Evolutionary conservation across 2,329 filamentous ascomycete species (phyloP).

Genomic region (Myriangium duriaei): DNA sequence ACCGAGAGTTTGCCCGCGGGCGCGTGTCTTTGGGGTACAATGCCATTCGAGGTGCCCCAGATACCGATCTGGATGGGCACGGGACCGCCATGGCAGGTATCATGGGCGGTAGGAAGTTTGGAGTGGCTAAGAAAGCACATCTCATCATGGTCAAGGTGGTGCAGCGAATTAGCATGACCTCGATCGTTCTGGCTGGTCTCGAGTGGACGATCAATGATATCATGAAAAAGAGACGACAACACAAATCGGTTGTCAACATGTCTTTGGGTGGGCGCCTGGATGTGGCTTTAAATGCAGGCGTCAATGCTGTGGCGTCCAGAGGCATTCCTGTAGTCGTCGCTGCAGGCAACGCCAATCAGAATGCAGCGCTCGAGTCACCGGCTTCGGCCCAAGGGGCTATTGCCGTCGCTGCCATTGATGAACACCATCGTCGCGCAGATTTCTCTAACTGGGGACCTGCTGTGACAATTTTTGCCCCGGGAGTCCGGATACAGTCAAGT

Average conservation of each 20-base stretch:
- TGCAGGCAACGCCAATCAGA: constrained; percentile 38
- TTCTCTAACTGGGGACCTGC: constrained; percentile 29
- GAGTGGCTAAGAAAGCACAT: constrained; percentile 47
- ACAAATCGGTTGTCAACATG: constrained; percentile 43
- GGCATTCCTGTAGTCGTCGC: constrained; percentile 44
- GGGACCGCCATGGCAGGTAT: constrained; percentile 53
- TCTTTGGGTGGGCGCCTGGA: constrained; percentile 39
- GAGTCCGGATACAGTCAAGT: constrained; percentile 29
- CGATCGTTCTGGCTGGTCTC: constrained; percentile 46
- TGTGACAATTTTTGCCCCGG: constrained; percentile 28
- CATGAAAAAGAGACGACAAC: constrained; percentile 11
- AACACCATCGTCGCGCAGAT: constrained; percentile 20
- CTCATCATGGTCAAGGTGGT: constrained; percentile 49
- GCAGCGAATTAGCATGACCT: constrained; percentile 30
- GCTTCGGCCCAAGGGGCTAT: constrained; percentile 24
- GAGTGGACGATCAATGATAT: constrained; percentile 34
- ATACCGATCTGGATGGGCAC: constrained; percentile 44
- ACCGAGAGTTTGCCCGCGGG: constrained; percentile 24
- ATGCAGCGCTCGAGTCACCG: constrained; percentile 20
- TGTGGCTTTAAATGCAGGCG: constrained; percentile 37
- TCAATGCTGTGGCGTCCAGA: constrained; percentile 32
- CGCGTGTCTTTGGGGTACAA: constrained; percentile 25
- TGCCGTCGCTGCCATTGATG: constrained; percentile 25
- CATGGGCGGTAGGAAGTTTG: constrained; percentile 47
- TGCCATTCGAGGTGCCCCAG: constrained; percentile 14